Conservation (phyloP, 228 moss, liverwort and hornwort genomes). For the Sphagnum fallax region DNA sequence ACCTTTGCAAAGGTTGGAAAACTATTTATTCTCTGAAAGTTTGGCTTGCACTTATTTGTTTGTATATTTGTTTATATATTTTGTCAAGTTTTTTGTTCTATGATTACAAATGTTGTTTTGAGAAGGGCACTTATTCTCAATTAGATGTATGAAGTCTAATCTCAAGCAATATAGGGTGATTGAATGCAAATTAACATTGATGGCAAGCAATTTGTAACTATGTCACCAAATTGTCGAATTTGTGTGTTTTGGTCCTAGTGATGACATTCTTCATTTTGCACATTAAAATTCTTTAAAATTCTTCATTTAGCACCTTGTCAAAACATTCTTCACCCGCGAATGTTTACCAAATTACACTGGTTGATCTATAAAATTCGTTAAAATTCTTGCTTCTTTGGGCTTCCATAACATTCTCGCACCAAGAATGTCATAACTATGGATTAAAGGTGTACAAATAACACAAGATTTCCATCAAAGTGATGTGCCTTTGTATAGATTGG, state of each 20-base stretch:
- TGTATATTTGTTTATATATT: neutral
- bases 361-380: too few species aligned
- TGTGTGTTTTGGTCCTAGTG: slow-evolving; percentile 97
- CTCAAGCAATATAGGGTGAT: slow-evolving; percentile 2
- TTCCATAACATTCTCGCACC: too few species aligned
- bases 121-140: neutral
- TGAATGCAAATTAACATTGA: slow-evolving; percentile 75
- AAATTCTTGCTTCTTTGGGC: too few species aligned
- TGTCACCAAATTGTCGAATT: slow-evolving; percentile 86
- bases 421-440: too few species aligned
- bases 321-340: too few species aligned
- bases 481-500: slow-evolving; percentile 80
- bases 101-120: neutral
- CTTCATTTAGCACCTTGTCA: too few species aligned
- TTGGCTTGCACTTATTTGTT: neutral
- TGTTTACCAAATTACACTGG: too few species aligned
- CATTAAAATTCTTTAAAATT: too few species aligned
- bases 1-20: slow-evolving; percentile 81
- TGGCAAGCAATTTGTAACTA: slow-evolving; percentile 91
- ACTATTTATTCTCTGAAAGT: slow-evolving; percentile 84
- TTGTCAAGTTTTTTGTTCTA: neutral
- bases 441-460: slow-evolving; percentile 60
- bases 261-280: too few species aligned
- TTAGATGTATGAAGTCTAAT: neutral
- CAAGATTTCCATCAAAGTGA: slow-evolving; percentile 99